A percentile compares a stretch with the other conserved stretches of the same genome.
These are phyloP conservation scores for Thelonectria olida DNA, from an alignment of 2,329 filamentous ascomycete genomes.

Conservation along the genomic window DNA sequence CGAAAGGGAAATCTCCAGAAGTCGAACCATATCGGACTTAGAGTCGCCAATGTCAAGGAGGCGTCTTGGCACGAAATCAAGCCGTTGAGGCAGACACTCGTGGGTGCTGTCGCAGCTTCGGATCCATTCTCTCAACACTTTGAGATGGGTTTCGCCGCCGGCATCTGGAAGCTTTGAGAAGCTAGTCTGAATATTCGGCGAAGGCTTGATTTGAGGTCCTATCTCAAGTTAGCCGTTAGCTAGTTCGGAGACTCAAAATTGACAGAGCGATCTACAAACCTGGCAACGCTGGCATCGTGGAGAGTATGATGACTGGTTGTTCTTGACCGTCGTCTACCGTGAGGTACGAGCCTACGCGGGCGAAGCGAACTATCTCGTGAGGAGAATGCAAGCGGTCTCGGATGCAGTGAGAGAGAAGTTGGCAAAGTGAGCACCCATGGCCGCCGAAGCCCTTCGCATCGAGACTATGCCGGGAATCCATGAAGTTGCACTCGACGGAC, in stretches of 20 bases:
- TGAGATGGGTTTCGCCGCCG: slow-evolving; percentile 18
- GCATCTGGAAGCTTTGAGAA: slow-evolving; percentile 19
- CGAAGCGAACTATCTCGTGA: neutral
- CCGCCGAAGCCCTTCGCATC: neutral
- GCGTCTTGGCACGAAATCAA: slow-evolving; percentile 27
- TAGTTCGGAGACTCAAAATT: neutral
- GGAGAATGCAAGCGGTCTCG: neutral
- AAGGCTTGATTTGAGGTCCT: neutral
- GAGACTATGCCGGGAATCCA: neutral
- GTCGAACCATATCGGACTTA: slow-evolving; percentile 9
- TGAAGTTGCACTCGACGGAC: slow-evolving; percentile 6
- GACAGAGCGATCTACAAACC: neutral
- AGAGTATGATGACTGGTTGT: slow-evolving; percentile 5
- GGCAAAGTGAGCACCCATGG: slow-evolving; percentile 3
- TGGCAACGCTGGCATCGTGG: neutral
- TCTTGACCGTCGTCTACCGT: neutral
- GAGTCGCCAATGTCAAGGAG: slow-evolving; percentile 30
- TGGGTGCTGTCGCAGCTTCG: slow-evolving; percentile 21
- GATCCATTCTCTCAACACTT: slow-evolving; percentile 28
- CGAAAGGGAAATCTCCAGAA: neutral
- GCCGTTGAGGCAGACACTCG: neutral
- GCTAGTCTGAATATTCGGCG: slow-evolving; percentile 23
- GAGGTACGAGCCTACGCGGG: slow-evolving; percentile 1
- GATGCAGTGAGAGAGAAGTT: slow-evolving; percentile 1
- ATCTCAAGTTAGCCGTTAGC: neutral